Conservation (phyloP, 169 alveolate genomes). For the Plasmodium malariae region DNA sequence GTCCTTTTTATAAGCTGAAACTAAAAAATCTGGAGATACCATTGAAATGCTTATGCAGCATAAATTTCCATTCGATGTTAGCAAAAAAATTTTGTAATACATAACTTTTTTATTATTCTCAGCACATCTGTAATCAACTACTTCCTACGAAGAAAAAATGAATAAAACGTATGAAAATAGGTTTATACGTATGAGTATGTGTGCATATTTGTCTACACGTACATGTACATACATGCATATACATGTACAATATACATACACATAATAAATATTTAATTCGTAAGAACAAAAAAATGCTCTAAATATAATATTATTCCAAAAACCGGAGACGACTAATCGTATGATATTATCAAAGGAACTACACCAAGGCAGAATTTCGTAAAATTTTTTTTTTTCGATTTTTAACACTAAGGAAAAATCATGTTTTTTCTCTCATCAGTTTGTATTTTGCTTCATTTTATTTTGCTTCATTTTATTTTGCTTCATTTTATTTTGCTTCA, state of each 20-base stretch:
- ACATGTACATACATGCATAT: too few relatives aligned
- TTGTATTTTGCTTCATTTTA: too few relatives aligned
- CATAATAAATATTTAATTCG: not conserved
- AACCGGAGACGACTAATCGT: too few relatives aligned
- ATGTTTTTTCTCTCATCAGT: too few relatives aligned
- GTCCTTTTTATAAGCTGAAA: conserved; percentile 41
- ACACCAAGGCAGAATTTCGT: too few relatives aligned
- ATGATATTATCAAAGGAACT: too few relatives aligned
- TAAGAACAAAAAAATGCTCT: not conserved
- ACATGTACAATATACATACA: not conserved
- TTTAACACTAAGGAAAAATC: too few relatives aligned
- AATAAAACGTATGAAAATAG: not conserved
- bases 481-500: too few relatives aligned
- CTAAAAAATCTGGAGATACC: conserved; percentile 38
- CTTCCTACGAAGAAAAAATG: conserved; percentile 17
- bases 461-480: too few relatives aligned
- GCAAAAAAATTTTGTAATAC: conserved; percentile 42
- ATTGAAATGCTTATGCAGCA: conserved; percentile 67
- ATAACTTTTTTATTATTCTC: conserved; percentile 28
- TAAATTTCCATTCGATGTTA: conserved; percentile 58
- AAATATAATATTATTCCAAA: too few relatives aligned
- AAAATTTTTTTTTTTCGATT: too few relatives aligned
- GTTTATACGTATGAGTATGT: not conserved
- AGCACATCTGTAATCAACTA: conserved; percentile 19
- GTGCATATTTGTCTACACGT: not conserved